Evolutionary conservation across 2,329 filamentous ascomycete species (phyloP), one percentile per base, ranked within the genome.

Genomic region (Penicillium vulpinum): DNA sequence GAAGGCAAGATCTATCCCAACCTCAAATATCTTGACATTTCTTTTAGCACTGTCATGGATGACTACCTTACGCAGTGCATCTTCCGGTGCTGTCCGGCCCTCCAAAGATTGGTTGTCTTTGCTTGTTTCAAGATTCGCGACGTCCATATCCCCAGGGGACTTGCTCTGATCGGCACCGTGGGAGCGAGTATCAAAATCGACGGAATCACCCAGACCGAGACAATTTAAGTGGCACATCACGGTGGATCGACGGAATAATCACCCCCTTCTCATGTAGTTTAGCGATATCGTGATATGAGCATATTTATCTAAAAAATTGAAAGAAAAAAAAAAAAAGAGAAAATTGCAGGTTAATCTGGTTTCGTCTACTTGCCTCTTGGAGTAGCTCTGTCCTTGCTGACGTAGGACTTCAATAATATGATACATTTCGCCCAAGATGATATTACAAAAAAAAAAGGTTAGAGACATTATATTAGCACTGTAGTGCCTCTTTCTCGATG

Each of bases 1-100:
- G 74, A 77, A 9, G 80, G 80, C 24, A 83, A 81, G 43, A 69
- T 62, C 22, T 97, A 95, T 64, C 85, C 88, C 0, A 79, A 85
- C 11, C 79, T 97, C 33, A 78, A 79, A 58, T 83, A 88, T 56
- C 78, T 96, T 41, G 91, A 96, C 70, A 78, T 94, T 41, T 90
- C 88, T 51, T 95, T 96, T 72, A 71, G 77, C 22, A 73, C 72
- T 2, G 65, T 64, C 11, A 69, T 80, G 38, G 78, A 81, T 59
- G 77, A 79, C 57, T 75, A 75, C 39, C 64, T 81, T 33, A 67
- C 78, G 16, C 68, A 71, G 7, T 70, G 72, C 10, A 79, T 81
- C 39, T 77, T 81, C 62, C 69, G 68, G 57, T 74, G 73, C 55
- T 81, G 79, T 58, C 79, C 78, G 3, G 64, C 70, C 11, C 68